phyloP scores from a whole-genome alignment of 2,329 filamentous ascomycete species.

The Cladosporium sp. region DNA sequence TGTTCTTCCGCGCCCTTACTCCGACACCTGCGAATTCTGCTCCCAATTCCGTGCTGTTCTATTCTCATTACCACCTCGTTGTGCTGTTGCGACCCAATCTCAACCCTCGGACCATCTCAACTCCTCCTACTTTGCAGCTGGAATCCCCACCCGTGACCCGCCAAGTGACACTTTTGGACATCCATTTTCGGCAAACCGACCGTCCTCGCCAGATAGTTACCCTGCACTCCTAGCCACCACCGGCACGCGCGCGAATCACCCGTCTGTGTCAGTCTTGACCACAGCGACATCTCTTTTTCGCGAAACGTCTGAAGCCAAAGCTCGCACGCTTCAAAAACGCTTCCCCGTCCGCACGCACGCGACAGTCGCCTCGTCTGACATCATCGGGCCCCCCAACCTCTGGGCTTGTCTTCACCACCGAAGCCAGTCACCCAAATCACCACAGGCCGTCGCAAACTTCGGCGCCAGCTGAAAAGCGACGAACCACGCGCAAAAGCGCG shows the following conservation, averaged over 20 bases:
- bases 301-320: background rate
- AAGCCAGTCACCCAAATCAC: background rate
- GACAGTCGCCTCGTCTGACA: conserved; percentile 21
- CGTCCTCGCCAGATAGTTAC: background rate
- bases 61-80: background rate
- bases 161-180: conserved; percentile 11
- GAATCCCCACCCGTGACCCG: conserved; percentile 12
- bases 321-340: background rate
- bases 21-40: conserved; percentile 4
- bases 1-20: background rate
- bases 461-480: background rate
- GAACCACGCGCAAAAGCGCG: background rate
- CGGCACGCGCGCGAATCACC: background rate
- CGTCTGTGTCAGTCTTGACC: background rate
- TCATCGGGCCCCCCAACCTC: conserved; percentile 21
- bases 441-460: background rate
- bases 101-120: background rate
- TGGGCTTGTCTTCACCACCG: conserved; percentile 4
- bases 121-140: background rate
- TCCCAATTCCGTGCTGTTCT: background rate
- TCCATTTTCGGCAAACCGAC: conserved; percentile 6
- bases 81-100: background rate
- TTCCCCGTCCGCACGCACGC: conserved; percentile 14
- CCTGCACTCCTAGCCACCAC: conserved; percentile 3
- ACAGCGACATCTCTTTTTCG: background rate